Percentiles rank a stretch among this genome's conserved stretches.
Conservation (phyloP, 2,329 filamentous ascomycete species). For the Xylariaceae sp. region DNA sequence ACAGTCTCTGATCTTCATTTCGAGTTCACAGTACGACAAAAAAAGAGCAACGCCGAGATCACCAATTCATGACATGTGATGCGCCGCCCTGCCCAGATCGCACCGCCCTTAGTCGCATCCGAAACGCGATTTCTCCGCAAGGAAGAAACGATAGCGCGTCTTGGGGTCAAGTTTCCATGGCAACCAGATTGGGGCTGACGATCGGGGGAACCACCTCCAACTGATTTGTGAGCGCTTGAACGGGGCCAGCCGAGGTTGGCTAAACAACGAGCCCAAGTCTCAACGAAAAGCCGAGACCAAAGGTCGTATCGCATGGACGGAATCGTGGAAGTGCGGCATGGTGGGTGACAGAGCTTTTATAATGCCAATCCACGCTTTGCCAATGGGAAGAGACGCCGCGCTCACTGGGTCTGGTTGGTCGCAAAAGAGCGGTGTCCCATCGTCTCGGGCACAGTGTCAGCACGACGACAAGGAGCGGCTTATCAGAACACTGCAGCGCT, state of each 20-base stretch:
- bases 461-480: constrained; percentile 22
- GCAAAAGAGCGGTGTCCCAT: background rate
- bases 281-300: constrained; percentile 9
- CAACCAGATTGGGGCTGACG: constrained; percentile 21
- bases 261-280: constrained; percentile 6
- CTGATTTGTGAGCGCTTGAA: constrained; percentile 4
- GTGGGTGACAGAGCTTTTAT: constrained; percentile 18
- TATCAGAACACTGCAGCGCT: background rate
- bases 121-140: constrained; percentile 14
- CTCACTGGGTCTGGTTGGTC: background rate
- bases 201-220: constrained; percentile 26
- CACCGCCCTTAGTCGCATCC: background rate
- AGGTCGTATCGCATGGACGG: constrained; percentile 1
- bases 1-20: background rate
- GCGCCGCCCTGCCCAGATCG: background rate
- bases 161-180: constrained; percentile 12
- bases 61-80: constrained; percentile 6
- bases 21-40: background rate
- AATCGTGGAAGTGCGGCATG: background rate
- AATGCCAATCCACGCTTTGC: too few relatives aligned
- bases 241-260: constrained; percentile 10
- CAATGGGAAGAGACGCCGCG: background rate
- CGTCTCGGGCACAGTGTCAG: constrained; percentile 12
- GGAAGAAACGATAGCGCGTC: constrained; percentile 2
- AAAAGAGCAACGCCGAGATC: background rate